Evolutionary conservation across 2,329 filamentous ascomycete genomes (phyloP).

Genomic region (Penicillium glabrum): DNA sequence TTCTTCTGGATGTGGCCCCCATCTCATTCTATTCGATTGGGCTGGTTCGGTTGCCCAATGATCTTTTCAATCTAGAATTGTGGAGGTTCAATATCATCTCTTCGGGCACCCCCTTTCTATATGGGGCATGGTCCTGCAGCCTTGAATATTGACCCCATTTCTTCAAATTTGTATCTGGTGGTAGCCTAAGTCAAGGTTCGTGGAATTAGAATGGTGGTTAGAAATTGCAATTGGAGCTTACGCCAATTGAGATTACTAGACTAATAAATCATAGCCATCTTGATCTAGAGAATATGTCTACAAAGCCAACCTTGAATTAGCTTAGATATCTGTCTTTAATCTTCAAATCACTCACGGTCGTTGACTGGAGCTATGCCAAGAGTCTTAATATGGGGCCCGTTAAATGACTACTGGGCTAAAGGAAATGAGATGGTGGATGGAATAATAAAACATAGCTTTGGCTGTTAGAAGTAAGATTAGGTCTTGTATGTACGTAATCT

Average conservation of each 20-base stretch:
- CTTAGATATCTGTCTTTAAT: too few relatives aligned
- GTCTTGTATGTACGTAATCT: background rate
- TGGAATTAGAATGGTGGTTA: background rate
- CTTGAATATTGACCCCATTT: background rate
- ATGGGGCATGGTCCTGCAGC: background rate
- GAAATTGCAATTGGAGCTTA: background rate
- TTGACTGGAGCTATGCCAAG: too few relatives aligned
- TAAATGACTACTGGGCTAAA: background rate
- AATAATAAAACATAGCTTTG: background rate
- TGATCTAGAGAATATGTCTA: background rate
- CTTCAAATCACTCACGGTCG: too few relatives aligned
- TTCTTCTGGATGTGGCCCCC: background rate
- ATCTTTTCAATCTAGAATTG: background rate
- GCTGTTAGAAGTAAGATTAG: background rate
- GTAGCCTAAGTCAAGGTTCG: background rate
- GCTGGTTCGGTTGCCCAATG: background rate
- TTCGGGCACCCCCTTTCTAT: background rate
- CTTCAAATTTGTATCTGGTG: background rate
- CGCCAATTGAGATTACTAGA: background rate
- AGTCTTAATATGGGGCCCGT: background rate
- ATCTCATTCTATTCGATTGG: background rate
- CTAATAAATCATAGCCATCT: background rate
- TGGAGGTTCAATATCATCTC: background rate
- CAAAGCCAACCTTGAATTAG: too few relatives aligned
- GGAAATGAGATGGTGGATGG: background rate